Conservation (phyloP, 345 rosid species). For the Murraya koenigii region DNA sequence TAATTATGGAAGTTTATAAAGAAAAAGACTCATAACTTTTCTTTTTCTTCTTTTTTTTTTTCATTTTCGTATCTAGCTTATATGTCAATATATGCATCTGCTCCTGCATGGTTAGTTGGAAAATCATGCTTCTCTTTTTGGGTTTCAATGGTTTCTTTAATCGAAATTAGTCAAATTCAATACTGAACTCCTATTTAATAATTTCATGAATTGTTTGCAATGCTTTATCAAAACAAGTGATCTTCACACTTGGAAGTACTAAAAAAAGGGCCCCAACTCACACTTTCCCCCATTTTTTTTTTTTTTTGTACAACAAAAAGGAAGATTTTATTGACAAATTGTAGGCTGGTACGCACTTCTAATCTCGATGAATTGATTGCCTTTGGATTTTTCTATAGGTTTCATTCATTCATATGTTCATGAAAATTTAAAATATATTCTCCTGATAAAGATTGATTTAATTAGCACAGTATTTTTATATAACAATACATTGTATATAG, state of each 20-base stretch:
- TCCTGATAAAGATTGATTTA: no score
- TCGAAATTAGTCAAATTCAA: neutral
- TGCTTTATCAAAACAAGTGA: neutral
- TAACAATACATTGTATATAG: no score
- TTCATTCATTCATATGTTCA: neutral
- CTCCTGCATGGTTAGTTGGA: slow-evolving; percentile 14
- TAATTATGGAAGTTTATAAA: slow-evolving; percentile 17
- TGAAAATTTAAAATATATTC: no score
- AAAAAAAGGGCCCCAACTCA: neutral
- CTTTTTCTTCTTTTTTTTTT: neutral
- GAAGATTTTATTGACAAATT: neutral
- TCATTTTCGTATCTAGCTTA: neutral
- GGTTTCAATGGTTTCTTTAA: slow-evolving; percentile 5
- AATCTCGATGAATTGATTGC: neutral
- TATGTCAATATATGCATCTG: slow-evolving; percentile 3
- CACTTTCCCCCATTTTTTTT: neutral
- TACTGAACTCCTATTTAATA: neutral
- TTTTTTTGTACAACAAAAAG: neutral
- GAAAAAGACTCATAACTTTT: slow-evolving; percentile 9
- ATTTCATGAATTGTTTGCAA: neutral
- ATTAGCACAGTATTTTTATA: no score
- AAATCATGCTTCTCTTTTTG: slow-evolving; percentile 1
- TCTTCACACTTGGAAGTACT: neutral
- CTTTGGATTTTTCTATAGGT: neutral
- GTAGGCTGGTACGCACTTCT: slow-evolving; percentile 16